Evolutionary conservation across 768 basidiomycete genomes (phyloP), one percentile per base, ranked within the genome.

Genomic region (Suillus ampliporus): DNA sequence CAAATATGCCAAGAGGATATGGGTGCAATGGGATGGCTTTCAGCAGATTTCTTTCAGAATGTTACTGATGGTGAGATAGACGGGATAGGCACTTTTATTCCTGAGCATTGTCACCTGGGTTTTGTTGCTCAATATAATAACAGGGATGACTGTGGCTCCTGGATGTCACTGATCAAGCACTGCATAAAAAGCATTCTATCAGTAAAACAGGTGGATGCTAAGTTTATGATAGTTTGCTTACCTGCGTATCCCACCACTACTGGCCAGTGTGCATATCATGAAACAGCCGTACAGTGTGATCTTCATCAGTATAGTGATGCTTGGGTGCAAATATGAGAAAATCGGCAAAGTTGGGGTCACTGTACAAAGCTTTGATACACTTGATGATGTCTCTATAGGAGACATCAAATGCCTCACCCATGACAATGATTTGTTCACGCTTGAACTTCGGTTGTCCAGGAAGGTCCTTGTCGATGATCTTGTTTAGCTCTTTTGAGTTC

Each of bases 141-240:
- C 3, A 2, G 17, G 40, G 17, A 41, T 43, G 9, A 65, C 37
- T 0, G 64, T 66, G 4, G 41, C 58, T n/a, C n/a, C n/a, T 10
- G 61, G 61, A 13, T 57, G 37, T 17, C 38, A 6, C 8, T 60
- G 41, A 31, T 74, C 70, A 14, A 74, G 62, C 8, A 58, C 38
- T 11, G 21, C 41, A 68, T 71, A 50, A 50, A 28, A 21, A 56
- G 9, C 13, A 41, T 35, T 78, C 10, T 56, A 50, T 82, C 83
- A 84, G 83, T 82, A 84, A 83, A 83, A 85, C 47, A 77, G 74
- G 0, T 78, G 81, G 0, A 80, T 84, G 47, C 82, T 72, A 75
- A 84, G 78, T 50, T 84, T 81, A 64, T 71, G 67, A 61, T 76
- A 83, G 1, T 81, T 17, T 0, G n/a, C n/a, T n/a, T n/a, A n/a